Percentiles rank a stretch among this genome's conserved stretches.
Evolutionary conservation across 768 basidiomycete species (phyloP).

Genomic region (Psilocybe subaeruginosa): DNA sequence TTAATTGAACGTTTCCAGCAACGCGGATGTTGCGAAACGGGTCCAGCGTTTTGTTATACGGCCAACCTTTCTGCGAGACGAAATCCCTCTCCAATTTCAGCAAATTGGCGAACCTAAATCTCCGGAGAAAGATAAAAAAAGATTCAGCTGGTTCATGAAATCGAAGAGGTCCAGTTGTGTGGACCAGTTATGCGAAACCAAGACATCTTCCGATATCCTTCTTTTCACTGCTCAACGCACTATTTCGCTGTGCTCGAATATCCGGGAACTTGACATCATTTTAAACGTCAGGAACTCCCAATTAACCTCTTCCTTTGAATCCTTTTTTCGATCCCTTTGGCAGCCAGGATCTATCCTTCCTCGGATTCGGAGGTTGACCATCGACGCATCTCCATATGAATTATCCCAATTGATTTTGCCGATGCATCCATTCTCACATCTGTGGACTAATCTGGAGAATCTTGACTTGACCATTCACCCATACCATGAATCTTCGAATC

Average conservation of each 20-base stretch:
- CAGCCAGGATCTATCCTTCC: slow-evolving; percentile 14
- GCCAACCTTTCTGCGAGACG: slow-evolving; percentile 25
- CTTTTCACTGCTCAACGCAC: not conserved
- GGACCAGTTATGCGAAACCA: not conserved
- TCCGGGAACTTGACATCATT: slow-evolving; percentile 26
- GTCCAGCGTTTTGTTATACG: slow-evolving; percentile 25
- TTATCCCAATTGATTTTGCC: not conserved
- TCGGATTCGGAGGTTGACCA: slow-evolving; percentile 16
- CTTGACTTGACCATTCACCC: not conserved
- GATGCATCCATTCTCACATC: not conserved
- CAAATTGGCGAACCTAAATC: not conserved
- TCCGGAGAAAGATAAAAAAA: not conserved
- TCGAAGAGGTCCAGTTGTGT: not conserved
- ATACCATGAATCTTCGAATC: not conserved
- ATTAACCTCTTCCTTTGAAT: slow-evolving; percentile 11
- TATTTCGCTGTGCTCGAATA: slow-evolving; percentile 15
- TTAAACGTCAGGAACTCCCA: slow-evolving; percentile 23
- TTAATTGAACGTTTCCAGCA: slow-evolving; percentile 3
- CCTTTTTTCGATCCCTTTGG: slow-evolving; percentile 22
- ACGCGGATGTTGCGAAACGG: slow-evolving; percentile 19
- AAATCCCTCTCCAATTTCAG: not conserved
- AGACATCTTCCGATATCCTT: slow-evolving; percentile 7
- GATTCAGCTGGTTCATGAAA: not conserved
- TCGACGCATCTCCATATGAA: slow-evolving; percentile 10
- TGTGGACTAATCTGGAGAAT: not conserved